Conservation (phyloP, 202 grass and related monocot genomes). For the Dendrocalamus latiflorus region DNA sequence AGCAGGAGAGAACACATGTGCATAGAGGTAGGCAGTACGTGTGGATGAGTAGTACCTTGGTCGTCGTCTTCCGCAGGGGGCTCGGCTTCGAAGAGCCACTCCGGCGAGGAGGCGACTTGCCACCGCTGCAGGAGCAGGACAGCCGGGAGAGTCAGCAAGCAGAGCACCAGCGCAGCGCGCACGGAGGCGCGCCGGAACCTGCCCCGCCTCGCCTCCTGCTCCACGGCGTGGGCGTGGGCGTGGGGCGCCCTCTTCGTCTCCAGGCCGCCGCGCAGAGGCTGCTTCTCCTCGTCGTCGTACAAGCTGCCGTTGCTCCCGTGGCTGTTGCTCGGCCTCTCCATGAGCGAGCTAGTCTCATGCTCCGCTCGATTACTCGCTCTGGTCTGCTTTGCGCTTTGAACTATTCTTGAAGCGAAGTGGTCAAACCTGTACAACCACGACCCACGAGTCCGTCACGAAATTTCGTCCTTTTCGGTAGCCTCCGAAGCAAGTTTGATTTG, state of each 20-base stretch:
- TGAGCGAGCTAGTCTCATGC: not conserved
- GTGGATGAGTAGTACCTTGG: slow-evolving; percentile 16
- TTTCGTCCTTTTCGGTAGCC: no score
- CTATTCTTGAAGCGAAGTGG: not conserved
- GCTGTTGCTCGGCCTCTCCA: slow-evolving; percentile 26
- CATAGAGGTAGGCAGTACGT: not conserved
- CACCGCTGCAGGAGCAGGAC: no score
- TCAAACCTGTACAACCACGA: not conserved
- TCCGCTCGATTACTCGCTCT: not conserved
- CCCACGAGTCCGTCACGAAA: not conserved
- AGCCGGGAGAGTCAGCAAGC: no score
- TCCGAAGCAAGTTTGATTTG: no score
- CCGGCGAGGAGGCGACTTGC: no score
- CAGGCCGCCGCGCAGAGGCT: slow-evolving; percentile 18
- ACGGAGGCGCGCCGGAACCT: slow-evolving; percentile 19
- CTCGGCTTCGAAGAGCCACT: slow-evolving; percentile 33
- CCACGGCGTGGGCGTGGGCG: not conserved
- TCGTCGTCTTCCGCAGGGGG: not conserved
- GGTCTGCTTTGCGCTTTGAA: not conserved
- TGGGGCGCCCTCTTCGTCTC: slow-evolving; percentile 8
- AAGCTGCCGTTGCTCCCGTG: not conserved
- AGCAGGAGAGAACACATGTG: not conserved
- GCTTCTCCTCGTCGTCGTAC: slow-evolving; percentile 21
- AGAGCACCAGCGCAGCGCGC: no score
- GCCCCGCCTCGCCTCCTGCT: slow-evolving; percentile 29